A percentile compares a stretch with the other conserved stretches of the same genome.
These are phyloP conservation scores for Sphaerobolus stellatus DNA, from an alignment of 1,284 basidiomycete species.

Conservation along the genomic window DNA sequence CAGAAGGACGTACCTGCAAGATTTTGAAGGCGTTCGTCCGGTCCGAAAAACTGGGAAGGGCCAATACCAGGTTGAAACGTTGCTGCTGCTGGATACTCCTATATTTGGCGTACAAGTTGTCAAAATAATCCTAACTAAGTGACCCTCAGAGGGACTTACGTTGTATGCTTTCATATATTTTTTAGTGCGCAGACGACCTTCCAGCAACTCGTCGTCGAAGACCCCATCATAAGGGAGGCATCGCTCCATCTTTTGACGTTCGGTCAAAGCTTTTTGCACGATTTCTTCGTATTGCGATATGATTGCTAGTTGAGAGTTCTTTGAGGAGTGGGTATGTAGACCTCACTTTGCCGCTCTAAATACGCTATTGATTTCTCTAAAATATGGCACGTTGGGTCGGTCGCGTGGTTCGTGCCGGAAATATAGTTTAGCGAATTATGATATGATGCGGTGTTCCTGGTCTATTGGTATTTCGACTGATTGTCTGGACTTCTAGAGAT, in stretches of 20 bases:
- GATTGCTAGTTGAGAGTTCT: no score
- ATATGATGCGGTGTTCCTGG: no score
- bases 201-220: neutral
- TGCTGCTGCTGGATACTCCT: constrained; percentile 10
- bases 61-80: neutral
- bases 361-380: no score
- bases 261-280: neutral
- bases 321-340: no score
- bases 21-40: constrained; percentile 8
- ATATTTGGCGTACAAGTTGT: neutral
- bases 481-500: no score
- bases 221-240: constrained; percentile 3
- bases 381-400: no score
- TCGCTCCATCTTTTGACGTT: constrained; percentile 6
- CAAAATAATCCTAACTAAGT: neutral
- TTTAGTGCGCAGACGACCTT: constrained; percentile 1
- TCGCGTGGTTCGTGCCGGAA: no score
- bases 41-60: neutral
- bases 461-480: no score
- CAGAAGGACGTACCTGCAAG: constrained; percentile 2
- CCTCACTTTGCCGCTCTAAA: no score
- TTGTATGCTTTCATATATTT: constrained; percentile 7
- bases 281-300: neutral
- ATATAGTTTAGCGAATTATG: no score
- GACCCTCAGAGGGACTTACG: neutral